Evolutionary conservation across 176 grass and related monocot species (phyloP).

Genomic region (Oropetium thomaeum): DNA sequence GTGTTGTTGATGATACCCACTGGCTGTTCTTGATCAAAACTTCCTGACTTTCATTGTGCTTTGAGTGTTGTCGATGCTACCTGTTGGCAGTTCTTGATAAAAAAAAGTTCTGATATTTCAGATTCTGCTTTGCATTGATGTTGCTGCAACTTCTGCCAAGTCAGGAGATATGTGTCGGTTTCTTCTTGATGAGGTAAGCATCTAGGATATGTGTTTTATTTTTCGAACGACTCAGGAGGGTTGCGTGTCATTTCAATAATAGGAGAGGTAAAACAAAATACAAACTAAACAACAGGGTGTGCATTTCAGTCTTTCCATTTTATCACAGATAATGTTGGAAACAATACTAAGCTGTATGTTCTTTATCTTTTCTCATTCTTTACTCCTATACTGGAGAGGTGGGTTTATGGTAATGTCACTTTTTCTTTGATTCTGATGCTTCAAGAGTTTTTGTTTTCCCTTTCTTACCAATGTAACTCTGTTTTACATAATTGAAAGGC

Average conservation of each 20-base stretch:
- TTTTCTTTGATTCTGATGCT: neutral
- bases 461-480: neutral
- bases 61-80: constrained; percentile 14
- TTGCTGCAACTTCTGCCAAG: constrained; percentile 70
- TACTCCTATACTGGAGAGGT: constrained; percentile 8
- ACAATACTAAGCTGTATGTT: neutral
- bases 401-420: constrained; percentile 10
- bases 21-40: neutral
- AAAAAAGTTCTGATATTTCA: constrained; percentile 46
- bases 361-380: neutral
- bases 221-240: no score
- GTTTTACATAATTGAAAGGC: neutral
- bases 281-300: neutral
- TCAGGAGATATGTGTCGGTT: constrained; percentile 78
- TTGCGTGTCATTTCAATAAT: no score
- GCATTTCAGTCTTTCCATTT: constrained; percentile 2
- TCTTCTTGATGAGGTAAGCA: constrained; percentile 71
- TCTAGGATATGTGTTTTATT: no score
- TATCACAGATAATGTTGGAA: neutral
- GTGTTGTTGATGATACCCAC: constrained; percentile 11
- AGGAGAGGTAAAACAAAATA: neutral
- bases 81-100: neutral
- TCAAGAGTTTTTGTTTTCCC: neutral
- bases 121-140: constrained; percentile 93
- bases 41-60: constrained; percentile 20